Evolutionary conservation across 2,329 filamentous ascomycete species (phyloP), one percentile per base, ranked within the genome.

Genomic region (Madurella fahalii): DNA sequence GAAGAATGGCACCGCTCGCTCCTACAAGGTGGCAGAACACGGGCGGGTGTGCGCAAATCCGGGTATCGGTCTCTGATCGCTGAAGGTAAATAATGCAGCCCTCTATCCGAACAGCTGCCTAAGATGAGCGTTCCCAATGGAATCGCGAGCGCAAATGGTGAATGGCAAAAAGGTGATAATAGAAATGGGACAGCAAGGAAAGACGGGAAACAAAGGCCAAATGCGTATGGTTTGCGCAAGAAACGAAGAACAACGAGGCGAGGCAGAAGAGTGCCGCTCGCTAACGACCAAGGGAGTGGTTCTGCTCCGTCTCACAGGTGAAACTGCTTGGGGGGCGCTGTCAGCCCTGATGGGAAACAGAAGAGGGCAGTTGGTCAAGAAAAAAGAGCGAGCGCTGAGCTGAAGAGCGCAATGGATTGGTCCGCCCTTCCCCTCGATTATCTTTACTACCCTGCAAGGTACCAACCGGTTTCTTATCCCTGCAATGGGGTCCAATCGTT

Each of bases 241-340:
- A 45, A 49, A 56, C 39, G 47, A 49, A 37, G 37, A 45, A 49
- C 9, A 40, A 45, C 13, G 45, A 30, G 41, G 37, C 32, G 32
- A 48, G 34, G 30, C 39, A 40, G 16, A 34, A 25, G 32, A 50
- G 37, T 53, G 25, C 50, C 45, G 43, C 37, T 39, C 41, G 44
- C 20, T 25, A 48, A 52, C 18, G 48, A 43, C 47, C 39, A 57
- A 54, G 37, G 46, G 54, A 55, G 52, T 57, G 54, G 52, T 52
- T 57, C 46, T 59, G 46, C 47, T 53, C 42, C 52, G 57, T 57
- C 54, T 54, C 54, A 56, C 46, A 56, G 42, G 47, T 58, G 56
- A 58, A 60, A 60, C 55, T 51, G 20, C 34, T 15, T 15, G 34
- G 25, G 46, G 48, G 53, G 37, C 50, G 57, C 53, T 56, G 50